Conservation (phyloP, 2,329 filamentous ascomycete genomes). For the Chrysosporium keratinophilum region DNA sequence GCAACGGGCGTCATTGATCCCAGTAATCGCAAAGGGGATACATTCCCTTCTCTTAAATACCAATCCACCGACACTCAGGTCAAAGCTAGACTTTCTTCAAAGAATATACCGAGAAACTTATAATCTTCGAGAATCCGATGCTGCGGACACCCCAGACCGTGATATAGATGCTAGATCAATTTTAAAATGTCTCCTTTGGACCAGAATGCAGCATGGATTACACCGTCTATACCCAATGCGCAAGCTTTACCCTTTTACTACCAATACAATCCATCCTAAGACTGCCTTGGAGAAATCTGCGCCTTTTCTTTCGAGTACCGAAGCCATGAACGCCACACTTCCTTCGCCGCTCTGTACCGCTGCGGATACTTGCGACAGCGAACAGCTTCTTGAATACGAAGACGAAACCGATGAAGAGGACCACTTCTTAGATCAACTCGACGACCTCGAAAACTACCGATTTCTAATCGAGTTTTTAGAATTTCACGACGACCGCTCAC, state of each 20-base stretch:
- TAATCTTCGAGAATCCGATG: neutral
- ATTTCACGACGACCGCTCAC: neutral
- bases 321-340: neutral
- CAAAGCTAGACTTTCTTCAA: conserved; percentile 15
- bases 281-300: neutral
- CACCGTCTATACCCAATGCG: conserved; percentile 14
- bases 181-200: conserved; percentile 27
- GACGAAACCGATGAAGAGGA: neutral
- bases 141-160: neutral
- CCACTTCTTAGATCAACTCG: neutral
- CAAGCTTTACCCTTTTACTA: conserved; percentile 5
- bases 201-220: conserved; percentile 23
- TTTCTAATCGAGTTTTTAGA: neutral
- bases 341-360: neutral
- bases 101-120: neutral
- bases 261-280: neutral
- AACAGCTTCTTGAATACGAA: conserved; percentile 1
- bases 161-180: conserved; percentile 15
- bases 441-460: neutral
- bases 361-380: neutral
- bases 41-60: conserved; percentile 23
- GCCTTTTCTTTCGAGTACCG: neutral
- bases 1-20: conserved; percentile 28
- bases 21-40: conserved; percentile 29
- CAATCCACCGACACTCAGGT: conserved; percentile 14